A percentile compares a stretch with the other conserved stretches of the same genome.
These are phyloP conservation scores for Thelephora terrestris DNA, from an alignment of 1,284 basidiomycete genomes.

Conservation along the genomic window DNA sequence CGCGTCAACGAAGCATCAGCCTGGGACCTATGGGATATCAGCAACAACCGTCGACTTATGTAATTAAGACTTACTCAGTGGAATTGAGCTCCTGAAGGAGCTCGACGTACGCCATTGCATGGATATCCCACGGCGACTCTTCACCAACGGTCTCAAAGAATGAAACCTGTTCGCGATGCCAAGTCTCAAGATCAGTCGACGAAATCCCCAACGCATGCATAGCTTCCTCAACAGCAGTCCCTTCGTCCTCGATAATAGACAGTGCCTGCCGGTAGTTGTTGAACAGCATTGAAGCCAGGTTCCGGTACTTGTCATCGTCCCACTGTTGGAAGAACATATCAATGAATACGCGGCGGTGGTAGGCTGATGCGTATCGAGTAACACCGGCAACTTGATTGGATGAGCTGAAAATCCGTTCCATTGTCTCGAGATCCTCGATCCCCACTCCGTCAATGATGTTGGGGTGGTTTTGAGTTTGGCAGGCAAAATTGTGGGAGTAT, in stretches of 20 bases:
- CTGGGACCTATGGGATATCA: background rate
- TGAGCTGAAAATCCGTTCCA: conserved; percentile 21
- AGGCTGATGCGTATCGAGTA: conserved; percentile 19
- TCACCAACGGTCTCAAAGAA: conserved; percentile 13
- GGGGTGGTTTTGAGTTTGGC: conserved; percentile 21
- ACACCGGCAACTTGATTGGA: conserved; percentile 20
- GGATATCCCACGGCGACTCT: conserved; percentile 11
- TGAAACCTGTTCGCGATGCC: conserved; percentile 8
- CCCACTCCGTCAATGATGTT: conserved; percentile 17
- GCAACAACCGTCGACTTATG: background rate
- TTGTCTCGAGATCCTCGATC: conserved; percentile 22
- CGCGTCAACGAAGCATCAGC: background rate
- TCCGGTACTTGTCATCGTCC: conserved; percentile 21
- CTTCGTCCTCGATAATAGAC: conserved; percentile 12
- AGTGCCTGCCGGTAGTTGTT: conserved; percentile 20
- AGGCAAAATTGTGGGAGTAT: conserved; percentile 20
- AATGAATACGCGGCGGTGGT: conserved; percentile 18
- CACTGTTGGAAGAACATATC: conserved; percentile 17
- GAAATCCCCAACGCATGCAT: conserved; percentile 6
- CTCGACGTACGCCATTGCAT: conserved; percentile 14
- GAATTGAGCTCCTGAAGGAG: conserved; percentile 7
- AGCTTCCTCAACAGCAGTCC: conserved; percentile 4
- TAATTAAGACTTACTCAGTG: background rate
- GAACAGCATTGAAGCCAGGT: conserved; percentile 15
- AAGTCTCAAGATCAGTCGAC: conserved; percentile 9